These are phyloP conservation scores for Casuarina glauca DNA, from an alignment of 306 rosid genomes.

Conservation along the genomic window DNA sequence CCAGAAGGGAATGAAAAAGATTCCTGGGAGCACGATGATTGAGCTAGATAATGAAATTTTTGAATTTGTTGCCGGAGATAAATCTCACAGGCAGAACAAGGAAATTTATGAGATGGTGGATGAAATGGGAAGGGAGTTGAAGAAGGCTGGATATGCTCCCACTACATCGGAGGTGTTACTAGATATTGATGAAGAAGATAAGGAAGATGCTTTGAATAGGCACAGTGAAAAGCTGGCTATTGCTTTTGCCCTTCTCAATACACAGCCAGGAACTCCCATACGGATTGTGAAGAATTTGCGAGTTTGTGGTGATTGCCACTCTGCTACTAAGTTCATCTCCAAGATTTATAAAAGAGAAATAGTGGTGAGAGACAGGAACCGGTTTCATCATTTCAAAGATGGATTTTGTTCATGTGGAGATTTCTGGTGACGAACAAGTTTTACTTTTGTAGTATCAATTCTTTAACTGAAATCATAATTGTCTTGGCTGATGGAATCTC, in stretches of 20 bases:
- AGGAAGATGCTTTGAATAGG: conserved; percentile 68
- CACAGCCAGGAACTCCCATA: conserved; percentile 68
- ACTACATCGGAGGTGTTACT: conserved; percentile 76
- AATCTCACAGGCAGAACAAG: conserved; percentile 58
- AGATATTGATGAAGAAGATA: conserved; percentile 88
- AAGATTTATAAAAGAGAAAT: conserved; percentile 74
- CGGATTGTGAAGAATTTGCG: conserved; percentile 89
- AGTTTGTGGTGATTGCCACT: conserved; percentile 86
- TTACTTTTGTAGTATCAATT: neutral
- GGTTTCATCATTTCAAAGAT: conserved; percentile 83
- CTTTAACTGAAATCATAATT: neutral
- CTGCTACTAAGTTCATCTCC: conserved; percentile 83
- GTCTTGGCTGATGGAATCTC: neutral
- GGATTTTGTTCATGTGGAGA: conserved; percentile 79
- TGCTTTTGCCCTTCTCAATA: conserved; percentile 77
- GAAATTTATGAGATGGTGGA: conserved; percentile 85
- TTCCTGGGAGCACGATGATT: conserved; percentile 93
- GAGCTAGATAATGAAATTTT: conserved; percentile 64
- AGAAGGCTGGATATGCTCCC: conserved; percentile 76
- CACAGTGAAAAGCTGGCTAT: conserved; percentile 95
- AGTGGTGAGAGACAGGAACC: conserved; percentile 74
- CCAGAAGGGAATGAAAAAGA: conserved; percentile 71
- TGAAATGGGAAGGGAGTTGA: conserved; percentile 82
- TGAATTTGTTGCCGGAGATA: conserved; percentile 89
- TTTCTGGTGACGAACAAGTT: conserved; percentile 63